Evolutionary conservation across 768 basidiomycete genomes (phyloP), one percentile per base, ranked within the genome.

Genomic region (Galerina sulciceps): DNA sequence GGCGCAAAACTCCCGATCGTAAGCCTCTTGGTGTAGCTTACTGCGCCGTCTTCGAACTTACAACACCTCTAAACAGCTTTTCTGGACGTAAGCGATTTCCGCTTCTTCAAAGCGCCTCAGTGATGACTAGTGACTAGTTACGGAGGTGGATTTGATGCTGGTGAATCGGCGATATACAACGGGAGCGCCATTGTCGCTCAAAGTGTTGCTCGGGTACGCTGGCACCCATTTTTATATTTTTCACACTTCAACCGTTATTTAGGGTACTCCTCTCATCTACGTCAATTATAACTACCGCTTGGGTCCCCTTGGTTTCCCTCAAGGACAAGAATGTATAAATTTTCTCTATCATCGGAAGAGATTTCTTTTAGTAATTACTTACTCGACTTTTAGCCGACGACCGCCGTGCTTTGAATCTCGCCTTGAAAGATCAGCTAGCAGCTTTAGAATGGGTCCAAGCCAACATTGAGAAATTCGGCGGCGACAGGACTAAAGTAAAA

Each of bases 381-480:
- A 8, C 26, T 31, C 26, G 26, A 31, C 2, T 5, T 31, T 31
- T 31, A 72, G 82, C 82, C 15, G 70, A 67, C 5, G 59, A 68
- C 13, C 69, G 70, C 4, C 72, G 71, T 10, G 74, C 76, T 1
- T 70, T 81, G 9, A 83, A 83, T 61, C 71, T 84, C 26, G 83
- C 75, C 1, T 69, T 85, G 18, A 74, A 71, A 31, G 83, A 85
- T 60, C 76, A 81, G 62, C 62, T 76, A 14, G 58, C 73, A 31
- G 83, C 81, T 1, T 65, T 84, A 10, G 61, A 75, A 60, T 85
- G 82, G 88, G 79, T 89, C 0, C 84, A 88, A 62, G 69, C 76
- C 20, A 83, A 90, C 62, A 87, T 89, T 43, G 74, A 62, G 14
- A 68, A 69, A 0, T 90, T 89, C 60, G 88, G 89, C 10, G 87